Evolutionary conservation across 1,139 yeast genomes (phyloP).

Genomic region (Debaryomycetaceae sp.): DNA sequence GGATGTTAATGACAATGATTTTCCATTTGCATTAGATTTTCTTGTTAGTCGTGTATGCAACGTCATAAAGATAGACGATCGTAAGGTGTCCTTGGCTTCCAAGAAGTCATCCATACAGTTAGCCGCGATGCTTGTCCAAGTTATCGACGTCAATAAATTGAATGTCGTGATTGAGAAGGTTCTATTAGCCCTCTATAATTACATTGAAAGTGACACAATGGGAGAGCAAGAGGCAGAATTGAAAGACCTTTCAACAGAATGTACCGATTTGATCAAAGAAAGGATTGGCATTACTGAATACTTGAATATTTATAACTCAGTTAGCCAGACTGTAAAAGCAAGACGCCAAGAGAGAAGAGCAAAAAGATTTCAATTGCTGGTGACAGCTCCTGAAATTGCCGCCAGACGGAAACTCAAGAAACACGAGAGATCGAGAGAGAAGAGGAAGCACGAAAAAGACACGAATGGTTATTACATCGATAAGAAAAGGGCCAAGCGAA

Average conservation of each 20-base stretch:
- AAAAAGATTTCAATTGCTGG: constrained; percentile 71
- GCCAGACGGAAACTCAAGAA: constrained; percentile 75
- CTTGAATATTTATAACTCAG: constrained; percentile 59
- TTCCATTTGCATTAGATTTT: constrained; percentile 54
- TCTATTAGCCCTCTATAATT: constrained; percentile 58
- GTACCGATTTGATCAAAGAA: constrained; percentile 62
- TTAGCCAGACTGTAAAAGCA: constrained; percentile 53
- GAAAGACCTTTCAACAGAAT: constrained; percentile 59
- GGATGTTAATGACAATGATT: constrained; percentile 20
- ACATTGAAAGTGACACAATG: constrained; percentile 43
- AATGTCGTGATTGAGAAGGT: constrained; percentile 41
- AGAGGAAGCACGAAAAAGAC: constrained; percentile 70
- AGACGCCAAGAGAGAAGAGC: constrained; percentile 76
- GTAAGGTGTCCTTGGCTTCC: constrained; percentile 51
- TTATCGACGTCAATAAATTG: constrained; percentile 37
- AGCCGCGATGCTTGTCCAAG: constrained; percentile 53
- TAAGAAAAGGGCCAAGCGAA: constrained; percentile 42
- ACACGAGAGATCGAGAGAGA: constrained; percentile 72
- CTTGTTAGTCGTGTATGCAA: constrained; percentile 58
- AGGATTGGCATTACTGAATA: constrained; percentile 75
- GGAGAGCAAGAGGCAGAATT: constrained; percentile 51
- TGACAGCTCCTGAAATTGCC: constrained; percentile 75
- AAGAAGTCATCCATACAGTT: constrained; percentile 66
- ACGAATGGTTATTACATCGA: constrained; percentile 72
- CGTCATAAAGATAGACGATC: constrained; percentile 61